phyloP scores from a whole-genome alignment of 1,139 yeast genomes.

The Kodamaea suecica region DNA sequence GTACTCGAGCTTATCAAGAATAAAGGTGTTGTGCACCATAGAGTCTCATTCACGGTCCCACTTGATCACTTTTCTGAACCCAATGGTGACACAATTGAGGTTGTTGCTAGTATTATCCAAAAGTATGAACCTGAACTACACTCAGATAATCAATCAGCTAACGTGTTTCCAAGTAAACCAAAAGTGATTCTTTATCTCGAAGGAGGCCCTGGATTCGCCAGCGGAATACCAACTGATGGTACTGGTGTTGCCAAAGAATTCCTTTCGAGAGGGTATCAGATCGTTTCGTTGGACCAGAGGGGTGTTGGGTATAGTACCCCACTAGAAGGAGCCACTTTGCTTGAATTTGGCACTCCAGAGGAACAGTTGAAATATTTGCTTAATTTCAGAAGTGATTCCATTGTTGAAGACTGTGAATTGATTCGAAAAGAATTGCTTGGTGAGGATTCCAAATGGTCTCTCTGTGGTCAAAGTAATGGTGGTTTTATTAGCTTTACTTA shows the following conservation, averaged over 20 bases:
- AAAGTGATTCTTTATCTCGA: slow-evolving; percentile 46
- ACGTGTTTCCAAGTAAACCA: too few relatives aligned
- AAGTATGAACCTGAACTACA: slow-evolving; percentile 24
- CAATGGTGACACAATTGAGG: slow-evolving; percentile 20
- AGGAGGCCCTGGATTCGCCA: slow-evolving; percentile 60
- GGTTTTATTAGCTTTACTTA: slow-evolving; percentile 54
- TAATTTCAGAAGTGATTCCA: slow-evolving; percentile 51
- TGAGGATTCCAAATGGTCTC: slow-evolving; percentile 38
- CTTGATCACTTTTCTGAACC: slow-evolving; percentile 20
- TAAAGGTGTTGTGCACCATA: slow-evolving; percentile 20
- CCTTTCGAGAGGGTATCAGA: slow-evolving; percentile 43
- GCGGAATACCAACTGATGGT: slow-evolving; percentile 36
- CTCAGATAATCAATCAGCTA: too few relatives aligned
- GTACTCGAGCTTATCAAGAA: slow-evolving; percentile 28
- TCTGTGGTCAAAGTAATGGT: slow-evolving; percentile 57
- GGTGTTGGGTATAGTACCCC: slow-evolving; percentile 56
- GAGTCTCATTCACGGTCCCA: slow-evolving; percentile 22
- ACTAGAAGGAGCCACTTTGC: slow-evolving; percentile 33
- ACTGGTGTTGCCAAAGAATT: slow-evolving; percentile 37
- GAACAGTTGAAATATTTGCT: slow-evolving; percentile 37
- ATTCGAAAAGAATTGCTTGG: slow-evolving; percentile 39
- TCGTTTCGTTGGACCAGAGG: slow-evolving; percentile 53
- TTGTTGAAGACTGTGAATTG: slow-evolving; percentile 48
- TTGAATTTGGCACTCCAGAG: slow-evolving; percentile 16
- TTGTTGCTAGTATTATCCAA: slow-evolving; percentile 37